Evolutionary conservation across 1,139 yeast genomes (phyloP).

Genomic region (Saccharomycopsis hybrid): DNA sequence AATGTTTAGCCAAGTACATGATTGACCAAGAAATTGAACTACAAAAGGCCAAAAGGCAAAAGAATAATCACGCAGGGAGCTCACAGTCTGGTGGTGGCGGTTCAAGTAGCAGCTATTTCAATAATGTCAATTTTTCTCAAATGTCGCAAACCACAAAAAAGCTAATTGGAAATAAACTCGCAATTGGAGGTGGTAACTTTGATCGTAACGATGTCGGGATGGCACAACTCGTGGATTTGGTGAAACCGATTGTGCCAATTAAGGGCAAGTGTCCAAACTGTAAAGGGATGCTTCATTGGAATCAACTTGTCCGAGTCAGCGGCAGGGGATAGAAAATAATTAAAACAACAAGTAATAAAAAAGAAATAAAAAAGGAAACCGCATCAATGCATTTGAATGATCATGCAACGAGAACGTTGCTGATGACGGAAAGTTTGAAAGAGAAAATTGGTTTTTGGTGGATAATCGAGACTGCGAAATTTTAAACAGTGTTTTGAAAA

Average conservation of each 20-base stretch:
- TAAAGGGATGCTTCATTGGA: conserved; percentile 36
- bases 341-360: no score
- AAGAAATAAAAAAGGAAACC: no score
- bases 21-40: conserved; percentile 6
- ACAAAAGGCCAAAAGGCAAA: background rate
- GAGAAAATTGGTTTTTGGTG: no score
- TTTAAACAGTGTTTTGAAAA: no score
- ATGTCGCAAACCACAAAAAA: background rate
- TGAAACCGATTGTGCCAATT: conserved; percentile 32
- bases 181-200: background rate
- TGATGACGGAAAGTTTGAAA: no score
- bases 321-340: conserved; percentile 20
- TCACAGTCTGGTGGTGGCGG: background rate
- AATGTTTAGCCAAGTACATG: conserved; percentile 35
- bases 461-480: no score
- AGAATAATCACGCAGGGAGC: background rate
- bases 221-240: background rate
- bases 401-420: no score
- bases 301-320: conserved; percentile 27
- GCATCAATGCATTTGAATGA: no score
- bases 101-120: background rate
- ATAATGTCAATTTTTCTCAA: background rate
- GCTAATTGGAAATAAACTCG: background rate
- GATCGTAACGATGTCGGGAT: background rate
- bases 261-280: conserved; percentile 39